Base-by-base conservation (phyloP, 495 filamentous ascomycete genomes). In the Gamarada debralockiae region DNA sequence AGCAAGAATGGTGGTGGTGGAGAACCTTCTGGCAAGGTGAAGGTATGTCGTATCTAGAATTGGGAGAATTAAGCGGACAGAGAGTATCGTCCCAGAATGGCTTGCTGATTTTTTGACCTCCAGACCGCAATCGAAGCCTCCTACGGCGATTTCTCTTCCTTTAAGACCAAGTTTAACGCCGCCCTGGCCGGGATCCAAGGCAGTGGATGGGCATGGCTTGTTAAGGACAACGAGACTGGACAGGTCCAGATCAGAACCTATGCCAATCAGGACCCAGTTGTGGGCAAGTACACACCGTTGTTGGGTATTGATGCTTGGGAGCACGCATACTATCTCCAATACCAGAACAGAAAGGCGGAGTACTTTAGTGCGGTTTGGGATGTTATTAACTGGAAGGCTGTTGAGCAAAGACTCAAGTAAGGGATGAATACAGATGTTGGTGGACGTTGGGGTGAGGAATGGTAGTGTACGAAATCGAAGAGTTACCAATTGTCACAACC, bases 231-330 rank as follows among this genome's bases (percentile, higher is more conserved):
- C 53, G 81, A 83, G 68, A 92, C 86, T 10, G 84, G 82, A 7
- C 72, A 72, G 61, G 72, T 96, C 48, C 69, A 73, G 53, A 90
- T 96, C 69, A 79, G 79, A 80, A 79, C 89, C 65, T 79, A 91
- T 78, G 80, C 89, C 79, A 86, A 97, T 75, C 93, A 98, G 69
- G 95, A 98, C 66, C 88, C 93, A 3, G 89, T 97, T 27, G 83
- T 96, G 10, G 87, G 87, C 17, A 88, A 90, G 55, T 95, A 85
- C 71, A 75, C 79, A 49, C 92, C 93, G 48, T 71, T 98, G 43
- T 77, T 98, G 27, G 93, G 95, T 13, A 86, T 98, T 63, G 93
- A 98, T 74, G 95, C 93, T 64, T 98, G 93, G 93, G 93, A 98
- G 73, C 90, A 73, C 52, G 69, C 74, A 40, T 76, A 79, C 66